Evolutionary conservation across 805 yeast species (phyloP), one percentile per base, ranked within the genome.

Genomic region (Candida vartiovaarae): DNA sequence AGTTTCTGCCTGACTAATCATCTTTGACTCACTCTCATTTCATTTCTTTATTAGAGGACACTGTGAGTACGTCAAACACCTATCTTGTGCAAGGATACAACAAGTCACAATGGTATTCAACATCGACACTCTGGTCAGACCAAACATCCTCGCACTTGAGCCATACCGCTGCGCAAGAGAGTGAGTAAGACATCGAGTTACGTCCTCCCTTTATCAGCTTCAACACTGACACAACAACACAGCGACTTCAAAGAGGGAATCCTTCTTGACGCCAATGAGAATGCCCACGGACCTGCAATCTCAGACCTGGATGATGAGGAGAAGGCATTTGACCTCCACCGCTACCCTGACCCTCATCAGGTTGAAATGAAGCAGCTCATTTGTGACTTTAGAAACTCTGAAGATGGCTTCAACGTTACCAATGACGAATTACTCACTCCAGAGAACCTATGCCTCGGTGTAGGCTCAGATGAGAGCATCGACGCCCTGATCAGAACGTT

Each of bases 261-360:
- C 36, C 70, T 93, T 24, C 70, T 93, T 42, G 99, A 93, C 64
- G 99, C 99, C 44, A 93, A 93, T 58, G 99, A 93, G 65, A 93
- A 93, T 61, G 83, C 98, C 2, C 84, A 82, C 59, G 99, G 98
- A 0, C 91, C 96, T 4, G 78, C 95, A 2, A 63, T 88, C 11
- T 46, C 66, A 2, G 63, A 64, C 6, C 51, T 78, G 25, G 61
- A 71, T 4, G 51, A 53, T 1, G 64, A 63, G 2, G 91, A 84
- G 48, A 46, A 61, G 10, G 45, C 52, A 2, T 66, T 78, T 50
- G 82, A 80, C 39, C 76, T 93, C 54, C 82, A 93, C 68, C 74
- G 99, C 57, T 93, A 93, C 62, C 99, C 99, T 15, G 99, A 93
- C 57, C 99, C 99, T 8, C 97, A 93, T 65, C 98, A 91, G 59